phyloP scores from a whole-genome alignment of 352 stramenopile species.

The Pythium plurisporium region DNA sequence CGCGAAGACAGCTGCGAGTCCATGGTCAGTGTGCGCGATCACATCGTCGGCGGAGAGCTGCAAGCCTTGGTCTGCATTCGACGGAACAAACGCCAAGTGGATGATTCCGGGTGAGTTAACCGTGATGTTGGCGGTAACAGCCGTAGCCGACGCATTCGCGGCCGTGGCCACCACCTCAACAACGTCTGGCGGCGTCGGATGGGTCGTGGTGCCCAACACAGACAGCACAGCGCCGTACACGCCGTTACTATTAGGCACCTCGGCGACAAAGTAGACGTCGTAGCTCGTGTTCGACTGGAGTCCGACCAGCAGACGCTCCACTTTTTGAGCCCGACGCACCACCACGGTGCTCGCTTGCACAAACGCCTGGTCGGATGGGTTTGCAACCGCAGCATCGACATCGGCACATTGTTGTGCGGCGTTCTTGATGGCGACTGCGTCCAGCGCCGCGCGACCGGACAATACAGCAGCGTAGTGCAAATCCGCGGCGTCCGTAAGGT shows the following conservation, averaged over 20 bases:
- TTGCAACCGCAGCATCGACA: not conserved
- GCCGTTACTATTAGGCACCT: constrained; percentile 73
- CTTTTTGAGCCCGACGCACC: constrained; percentile 42
- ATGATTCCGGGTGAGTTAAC: constrained; percentile 36
- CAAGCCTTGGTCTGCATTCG: not conserved
- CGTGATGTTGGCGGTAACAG: constrained; percentile 29
- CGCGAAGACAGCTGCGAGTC: constrained; percentile 22
- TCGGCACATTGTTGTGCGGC: constrained; percentile 6
- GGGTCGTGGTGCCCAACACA: constrained; percentile 48
- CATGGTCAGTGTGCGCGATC: not conserved
- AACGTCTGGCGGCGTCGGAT: constrained; percentile 45
- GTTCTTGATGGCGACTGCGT: constrained; percentile 49
- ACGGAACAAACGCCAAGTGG: constrained; percentile 50
- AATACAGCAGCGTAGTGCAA: constrained; percentile 65
- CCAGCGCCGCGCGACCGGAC: constrained; percentile 31
- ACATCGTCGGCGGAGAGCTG: constrained; percentile 7
- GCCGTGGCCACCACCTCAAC: constrained; percentile 12
- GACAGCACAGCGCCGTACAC: constrained; percentile 71
- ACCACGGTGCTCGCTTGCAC: constrained; percentile 40
- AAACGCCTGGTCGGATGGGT: not conserved
- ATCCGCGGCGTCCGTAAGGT: constrained; percentile 62
- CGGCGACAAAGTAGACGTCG: constrained; percentile 79
- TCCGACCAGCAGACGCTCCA: constrained; percentile 38
- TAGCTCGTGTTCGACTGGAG: constrained; percentile 64
- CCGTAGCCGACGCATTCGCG: constrained; percentile 34